Evolutionary conservation across 1,284 basidiomycete species (phyloP).

Genomic region (Bjerkandera adusta): DNA sequence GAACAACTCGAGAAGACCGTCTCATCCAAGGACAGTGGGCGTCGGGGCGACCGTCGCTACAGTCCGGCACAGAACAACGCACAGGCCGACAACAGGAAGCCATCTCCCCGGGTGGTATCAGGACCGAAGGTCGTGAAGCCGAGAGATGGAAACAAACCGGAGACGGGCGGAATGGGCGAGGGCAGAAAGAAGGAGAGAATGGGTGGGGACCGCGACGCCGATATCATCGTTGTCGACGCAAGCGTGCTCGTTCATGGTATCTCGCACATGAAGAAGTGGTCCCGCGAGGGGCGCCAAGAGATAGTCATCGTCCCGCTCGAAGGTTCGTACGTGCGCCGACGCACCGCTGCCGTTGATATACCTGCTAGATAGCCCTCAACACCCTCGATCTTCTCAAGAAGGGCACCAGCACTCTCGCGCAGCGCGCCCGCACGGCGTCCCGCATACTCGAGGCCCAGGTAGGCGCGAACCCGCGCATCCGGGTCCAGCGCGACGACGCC

Average conservation of each 20-base stretch:
- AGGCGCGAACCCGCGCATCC: slow-evolving; percentile 72
- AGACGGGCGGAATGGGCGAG: slow-evolving; percentile 5
- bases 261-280: slow-evolving; percentile 81
- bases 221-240: slow-evolving; percentile 80
- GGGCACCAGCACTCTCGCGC: slow-evolving; percentile 73
- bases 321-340: slow-evolving; percentile 43
- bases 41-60: slow-evolving; percentile 50
- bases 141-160: slow-evolving; percentile 1
- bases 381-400: slow-evolving; percentile 95
- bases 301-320: slow-evolving; percentile 83
- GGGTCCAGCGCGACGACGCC: slow-evolving; percentile 75
- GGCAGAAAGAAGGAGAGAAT: slow-evolving; percentile 28
- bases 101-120: slow-evolving; percentile 21
- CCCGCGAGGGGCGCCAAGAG: slow-evolving; percentile 65
- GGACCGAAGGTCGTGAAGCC: slow-evolving; percentile 14
- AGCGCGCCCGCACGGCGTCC: slow-evolving; percentile 79
- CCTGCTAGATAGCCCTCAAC: slow-evolving; percentile 63
- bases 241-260: slow-evolving; percentile 86
- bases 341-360: neutral
- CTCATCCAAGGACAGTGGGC: slow-evolving; percentile 45
- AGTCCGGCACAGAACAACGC: slow-evolving; percentile 10
- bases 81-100: slow-evolving; percentile 6
- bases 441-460: slow-evolving; percentile 82
- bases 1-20: slow-evolving; percentile 79
- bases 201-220: slow-evolving; percentile 57